A percentile compares a stretch with the other conserved stretches of the same genome.
Evolutionary conservation across 108 stramenopile genomes (phyloP).

Genomic region (Skeletonema potamos): DNA sequence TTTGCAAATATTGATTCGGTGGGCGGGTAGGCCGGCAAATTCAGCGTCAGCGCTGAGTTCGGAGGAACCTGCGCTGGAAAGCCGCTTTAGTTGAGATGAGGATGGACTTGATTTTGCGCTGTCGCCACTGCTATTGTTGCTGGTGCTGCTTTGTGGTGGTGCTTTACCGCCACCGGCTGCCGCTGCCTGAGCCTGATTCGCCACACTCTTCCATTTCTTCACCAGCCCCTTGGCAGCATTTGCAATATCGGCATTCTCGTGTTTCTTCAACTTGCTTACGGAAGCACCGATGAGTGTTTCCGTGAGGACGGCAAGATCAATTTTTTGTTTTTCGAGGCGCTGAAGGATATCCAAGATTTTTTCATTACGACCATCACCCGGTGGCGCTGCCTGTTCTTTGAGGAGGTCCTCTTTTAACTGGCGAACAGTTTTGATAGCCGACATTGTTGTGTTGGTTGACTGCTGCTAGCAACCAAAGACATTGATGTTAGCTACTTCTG

Average conservation of each 20-base stretch:
- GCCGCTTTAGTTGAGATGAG: slow-evolving; percentile 20
- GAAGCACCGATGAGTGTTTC: slow-evolving; percentile 81
- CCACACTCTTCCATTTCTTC: slow-evolving; percentile 88
- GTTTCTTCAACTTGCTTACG: slow-evolving; percentile 78
- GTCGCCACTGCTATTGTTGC: slow-evolving; percentile 6
- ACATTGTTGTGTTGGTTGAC: background rate
- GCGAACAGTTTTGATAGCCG: slow-evolving; percentile 51
- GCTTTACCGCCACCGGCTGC: slow-evolving; percentile 5
- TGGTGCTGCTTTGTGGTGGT: slow-evolving; percentile 3
- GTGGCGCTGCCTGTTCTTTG: slow-evolving; percentile 52
- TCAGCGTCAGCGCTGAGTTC: slow-evolving; percentile 44
- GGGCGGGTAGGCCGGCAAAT: slow-evolving; percentile 63
- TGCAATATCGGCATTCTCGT: slow-evolving; percentile 47
- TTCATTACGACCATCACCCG: slow-evolving; percentile 57
- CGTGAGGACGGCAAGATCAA: slow-evolving; percentile 70
- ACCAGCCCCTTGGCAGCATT: slow-evolving; percentile 66
- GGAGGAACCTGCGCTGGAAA: slow-evolving; percentile 28
- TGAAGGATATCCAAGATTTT: slow-evolving; percentile 71
- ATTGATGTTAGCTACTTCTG: background rate
- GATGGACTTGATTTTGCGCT: slow-evolving; percentile 16
- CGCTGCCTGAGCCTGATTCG: slow-evolving; percentile 49
- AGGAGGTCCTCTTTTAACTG: slow-evolving; percentile 71
- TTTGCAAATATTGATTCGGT: slow-evolving; percentile 70
- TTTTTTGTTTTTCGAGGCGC: slow-evolving; percentile 61
- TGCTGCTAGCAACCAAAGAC: background rate